phyloP scores from a whole-genome alignment of 176 grass and related monocot species.

The Ananas comosus region DNA sequence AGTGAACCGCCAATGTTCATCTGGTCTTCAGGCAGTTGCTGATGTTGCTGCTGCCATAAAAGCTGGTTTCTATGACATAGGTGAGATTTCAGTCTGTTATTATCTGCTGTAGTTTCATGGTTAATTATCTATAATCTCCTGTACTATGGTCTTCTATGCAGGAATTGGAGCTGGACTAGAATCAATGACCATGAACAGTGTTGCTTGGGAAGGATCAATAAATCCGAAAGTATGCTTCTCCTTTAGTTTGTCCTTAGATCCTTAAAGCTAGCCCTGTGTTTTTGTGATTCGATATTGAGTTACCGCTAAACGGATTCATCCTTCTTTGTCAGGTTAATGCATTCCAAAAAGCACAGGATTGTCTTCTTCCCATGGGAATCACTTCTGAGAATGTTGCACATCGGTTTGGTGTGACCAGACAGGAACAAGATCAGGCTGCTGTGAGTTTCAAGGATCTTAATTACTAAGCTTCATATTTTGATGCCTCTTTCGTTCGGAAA shows the following conservation, averaged over 20 bases:
- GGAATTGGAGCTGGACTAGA: constrained; percentile 88
- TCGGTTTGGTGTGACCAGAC: constrained; percentile 63
- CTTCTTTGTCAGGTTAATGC: constrained; percentile 37
- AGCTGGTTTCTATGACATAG: constrained; percentile 92
- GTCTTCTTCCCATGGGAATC: constrained; percentile 95
- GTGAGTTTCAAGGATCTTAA: constrained; percentile 39
- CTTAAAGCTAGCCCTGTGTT: neutral
- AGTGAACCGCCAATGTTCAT: constrained; percentile 91
- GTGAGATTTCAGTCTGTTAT: constrained; percentile 17
- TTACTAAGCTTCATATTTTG: neutral
- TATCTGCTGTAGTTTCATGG: neutral
- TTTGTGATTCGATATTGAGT: neutral
- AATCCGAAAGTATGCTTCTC: constrained; percentile 66
- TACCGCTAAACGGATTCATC: neutral
- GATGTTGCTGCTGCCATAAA: constrained; percentile 87
- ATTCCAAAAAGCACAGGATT: constrained; percentile 80
- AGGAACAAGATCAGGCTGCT: constrained; percentile 89
- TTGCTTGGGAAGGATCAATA: constrained; percentile 79
- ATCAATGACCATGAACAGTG: constrained; percentile 61
- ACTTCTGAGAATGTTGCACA: constrained; percentile 98
- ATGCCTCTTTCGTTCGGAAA: neutral
- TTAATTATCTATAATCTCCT: neutral
- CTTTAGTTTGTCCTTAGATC: neutral
- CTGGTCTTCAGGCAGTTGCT: constrained; percentile 86
- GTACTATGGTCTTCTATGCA: constrained; percentile 17